Conservation (phyloP, 2,329 filamentous ascomycete species). For the Claviceps sp. region DNA sequence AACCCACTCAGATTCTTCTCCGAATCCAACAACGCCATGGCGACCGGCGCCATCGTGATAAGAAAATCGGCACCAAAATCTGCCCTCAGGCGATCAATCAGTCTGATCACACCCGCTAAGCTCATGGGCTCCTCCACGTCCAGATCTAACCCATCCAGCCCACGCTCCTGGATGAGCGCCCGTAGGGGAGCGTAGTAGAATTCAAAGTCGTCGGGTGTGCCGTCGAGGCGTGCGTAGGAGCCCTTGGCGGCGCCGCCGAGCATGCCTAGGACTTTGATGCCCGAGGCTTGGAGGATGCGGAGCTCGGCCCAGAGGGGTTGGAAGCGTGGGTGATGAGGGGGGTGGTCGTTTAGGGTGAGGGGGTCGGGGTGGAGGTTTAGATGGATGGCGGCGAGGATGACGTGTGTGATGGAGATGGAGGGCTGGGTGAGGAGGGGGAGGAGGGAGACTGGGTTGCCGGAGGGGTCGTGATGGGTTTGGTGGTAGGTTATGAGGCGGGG, state of each 20-base stretch:
- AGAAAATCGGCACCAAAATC: constrained; percentile 62
- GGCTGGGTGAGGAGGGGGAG: constrained; percentile 36
- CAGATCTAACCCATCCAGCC: constrained; percentile 58
- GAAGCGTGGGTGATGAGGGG: constrained; percentile 53
- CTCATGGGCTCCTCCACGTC: constrained; percentile 70
- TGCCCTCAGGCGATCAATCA: constrained; percentile 52
- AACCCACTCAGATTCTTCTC: constrained; percentile 63
- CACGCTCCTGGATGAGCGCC: constrained; percentile 46
- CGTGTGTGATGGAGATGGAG: constrained; percentile 51
- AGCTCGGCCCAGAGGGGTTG: constrained; percentile 68
- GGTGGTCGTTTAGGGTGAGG: constrained; percentile 70
- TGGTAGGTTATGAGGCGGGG: constrained; percentile 39
- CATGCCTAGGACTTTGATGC: constrained; percentile 75
- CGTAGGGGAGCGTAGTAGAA: constrained; percentile 57
- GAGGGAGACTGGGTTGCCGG: constrained; percentile 34
- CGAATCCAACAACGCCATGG: constrained; percentile 49
- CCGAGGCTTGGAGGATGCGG: constrained; percentile 53
- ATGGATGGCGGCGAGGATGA: constrained; percentile 79
- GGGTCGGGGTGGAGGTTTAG: constrained; percentile 53
- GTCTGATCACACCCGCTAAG: constrained; percentile 48
- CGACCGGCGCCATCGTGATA: constrained; percentile 72
- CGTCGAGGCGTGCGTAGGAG: constrained; percentile 48
- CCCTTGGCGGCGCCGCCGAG: constrained; percentile 74
- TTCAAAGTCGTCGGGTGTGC: constrained; percentile 49
- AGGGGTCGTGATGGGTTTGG: constrained; percentile 38